Conservation (phyloP, 495 filamentous ascomycete species). For the Cryomyces minteri region DNA sequence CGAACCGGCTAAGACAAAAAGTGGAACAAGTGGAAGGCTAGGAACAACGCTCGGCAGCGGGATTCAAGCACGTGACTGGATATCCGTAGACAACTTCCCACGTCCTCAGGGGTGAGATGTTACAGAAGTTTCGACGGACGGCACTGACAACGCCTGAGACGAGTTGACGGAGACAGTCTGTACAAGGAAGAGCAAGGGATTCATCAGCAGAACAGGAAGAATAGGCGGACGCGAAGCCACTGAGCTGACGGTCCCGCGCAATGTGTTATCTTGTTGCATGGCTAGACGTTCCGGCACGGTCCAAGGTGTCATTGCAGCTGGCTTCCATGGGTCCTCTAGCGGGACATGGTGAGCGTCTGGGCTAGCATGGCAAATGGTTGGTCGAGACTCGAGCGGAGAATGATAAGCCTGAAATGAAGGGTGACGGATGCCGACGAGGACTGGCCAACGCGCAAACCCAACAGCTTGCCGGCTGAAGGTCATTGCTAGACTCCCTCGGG, state of each 20-base stretch:
- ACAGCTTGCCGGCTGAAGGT: background rate
- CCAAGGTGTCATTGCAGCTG: slow-evolving; percentile 1
- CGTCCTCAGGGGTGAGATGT: background rate
- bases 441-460: background rate
- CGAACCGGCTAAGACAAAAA: too few species aligned
- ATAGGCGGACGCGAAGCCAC: background rate
- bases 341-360: background rate
- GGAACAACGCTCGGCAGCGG: background rate
- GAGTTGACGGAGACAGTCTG: background rate
- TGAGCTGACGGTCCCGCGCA: background rate
- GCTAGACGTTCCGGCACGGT: background rate
- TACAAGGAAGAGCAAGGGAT: background rate
- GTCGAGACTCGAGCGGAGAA: background rate
- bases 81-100: background rate
- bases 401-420: background rate
- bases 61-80: background rate
- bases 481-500: background rate
- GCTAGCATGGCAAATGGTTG: background rate
- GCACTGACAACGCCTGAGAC: background rate
- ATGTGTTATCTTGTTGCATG: slow-evolving; percentile 2
- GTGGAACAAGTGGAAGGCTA: background rate
- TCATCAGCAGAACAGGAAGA: slow-evolving; percentile 1
- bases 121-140: background rate
- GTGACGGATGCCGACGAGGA: background rate
- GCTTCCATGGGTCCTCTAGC: slow-evolving; percentile 1